Evolutionary conservation across 169 alveolate species (phyloP).

Genomic region (Toxoplasma gondii): DNA sequence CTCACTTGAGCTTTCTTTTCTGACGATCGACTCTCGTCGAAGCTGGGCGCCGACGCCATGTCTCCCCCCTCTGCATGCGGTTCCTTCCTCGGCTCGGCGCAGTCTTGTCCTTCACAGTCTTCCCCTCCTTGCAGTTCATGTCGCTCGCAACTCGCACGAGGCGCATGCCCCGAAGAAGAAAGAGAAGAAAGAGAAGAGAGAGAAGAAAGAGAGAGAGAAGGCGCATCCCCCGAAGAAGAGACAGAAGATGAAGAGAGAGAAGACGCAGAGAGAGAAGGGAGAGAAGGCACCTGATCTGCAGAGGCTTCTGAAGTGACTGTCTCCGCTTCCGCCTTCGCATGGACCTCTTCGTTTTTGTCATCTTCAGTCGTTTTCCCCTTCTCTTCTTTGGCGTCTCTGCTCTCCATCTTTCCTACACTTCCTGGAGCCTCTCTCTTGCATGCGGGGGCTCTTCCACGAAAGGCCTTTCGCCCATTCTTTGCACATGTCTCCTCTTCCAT

Average conservation of each 20-base stretch:
- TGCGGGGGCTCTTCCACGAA: neutral
- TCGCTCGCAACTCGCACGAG: neutral
- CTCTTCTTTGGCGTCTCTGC: neutral
- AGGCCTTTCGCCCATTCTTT: neutral
- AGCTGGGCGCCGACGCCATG: too few species aligned
- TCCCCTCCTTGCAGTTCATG: neutral
- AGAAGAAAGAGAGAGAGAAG: neutral
- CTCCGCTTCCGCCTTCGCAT: neutral
- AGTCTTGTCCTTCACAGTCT: neutral
- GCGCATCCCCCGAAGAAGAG: neutral
- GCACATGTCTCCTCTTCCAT: neutral
- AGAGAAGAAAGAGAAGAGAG: neutral
- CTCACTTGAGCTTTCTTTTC: too few species aligned
- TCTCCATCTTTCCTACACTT: neutral
- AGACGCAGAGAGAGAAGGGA: neutral
- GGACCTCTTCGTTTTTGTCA: neutral
- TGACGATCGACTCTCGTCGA: too few species aligned
- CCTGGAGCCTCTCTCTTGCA: neutral
- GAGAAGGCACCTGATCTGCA: neutral
- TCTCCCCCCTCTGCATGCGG: too few species aligned
- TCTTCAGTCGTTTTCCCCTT: neutral
- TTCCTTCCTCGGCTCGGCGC: too few species aligned
- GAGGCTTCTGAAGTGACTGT: neutral
- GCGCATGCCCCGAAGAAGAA: neutral
- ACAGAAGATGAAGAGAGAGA: neutral